A percentile compares a stretch with the other conserved stretches of the same genome.
Evolutionary conservation across 345 rosid genomes (phyloP).

Genomic region (Combretum micranthum): DNA sequence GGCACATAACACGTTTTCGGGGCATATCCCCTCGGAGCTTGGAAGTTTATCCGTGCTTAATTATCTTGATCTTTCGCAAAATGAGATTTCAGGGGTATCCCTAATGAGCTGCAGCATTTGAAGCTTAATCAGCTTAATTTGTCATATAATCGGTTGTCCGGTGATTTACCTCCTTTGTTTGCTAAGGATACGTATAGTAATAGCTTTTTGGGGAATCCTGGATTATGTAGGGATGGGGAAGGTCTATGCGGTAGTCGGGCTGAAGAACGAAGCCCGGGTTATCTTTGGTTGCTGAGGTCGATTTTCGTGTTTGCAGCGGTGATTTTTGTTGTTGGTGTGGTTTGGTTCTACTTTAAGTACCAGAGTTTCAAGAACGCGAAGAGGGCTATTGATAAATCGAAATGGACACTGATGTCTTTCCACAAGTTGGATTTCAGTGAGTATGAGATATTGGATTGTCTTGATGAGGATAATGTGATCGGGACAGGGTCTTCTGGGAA

Average conservation of each 20-base stretch:
- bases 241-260: conserved; percentile 51
- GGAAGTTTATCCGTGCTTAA: conserved; percentile 70
- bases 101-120: conserved; percentile 61
- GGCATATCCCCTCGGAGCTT: conserved; percentile 63
- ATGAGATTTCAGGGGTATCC: conserved; percentile 62
- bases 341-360: conserved; percentile 93
- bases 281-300: conserved; percentile 62
- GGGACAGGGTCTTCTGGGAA: conserved; percentile 89
- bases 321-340: conserved; percentile 57
- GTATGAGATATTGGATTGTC: conserved; percentile 69
- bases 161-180: conserved; percentile 60
- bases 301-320: conserved; percentile 64
- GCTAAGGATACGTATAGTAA: conserved; percentile 51
- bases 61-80: conserved; percentile 82
- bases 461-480: conserved; percentile 90
- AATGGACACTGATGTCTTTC: conserved; percentile 95
- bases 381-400: conserved; percentile 64
- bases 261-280: conserved; percentile 51
- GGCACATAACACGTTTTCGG: conserved; percentile 55
- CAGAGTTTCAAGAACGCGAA: conserved; percentile 46
- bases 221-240: conserved; percentile 59
- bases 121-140: conserved; percentile 87
- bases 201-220: conserved; percentile 80
- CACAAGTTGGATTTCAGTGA: conserved; percentile 92
- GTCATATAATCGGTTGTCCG: conserved; percentile 62